Evolutionary conservation across 1,284 basidiomycete genomes (phyloP).

Genomic region (Erythrobasidium hasegawianum): DNA sequence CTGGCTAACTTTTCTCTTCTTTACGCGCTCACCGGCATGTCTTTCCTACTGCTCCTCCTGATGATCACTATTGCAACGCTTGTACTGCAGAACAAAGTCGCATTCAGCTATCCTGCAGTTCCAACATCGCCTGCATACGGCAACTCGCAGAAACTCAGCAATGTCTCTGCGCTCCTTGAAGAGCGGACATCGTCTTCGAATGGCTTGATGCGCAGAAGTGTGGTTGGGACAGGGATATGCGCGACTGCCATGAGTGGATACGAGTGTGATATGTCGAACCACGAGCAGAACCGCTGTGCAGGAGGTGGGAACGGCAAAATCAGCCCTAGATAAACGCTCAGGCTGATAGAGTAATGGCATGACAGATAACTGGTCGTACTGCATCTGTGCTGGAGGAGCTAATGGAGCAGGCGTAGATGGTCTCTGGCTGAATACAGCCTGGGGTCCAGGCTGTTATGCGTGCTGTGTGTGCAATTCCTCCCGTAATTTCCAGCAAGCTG

Average conservation of each 20-base stretch:
- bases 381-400: conserved; percentile 30
- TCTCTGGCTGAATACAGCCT: conserved; percentile 29
- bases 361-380: conserved; percentile 21
- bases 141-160: background rate
- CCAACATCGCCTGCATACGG: background rate
- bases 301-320: conserved; percentile 5
- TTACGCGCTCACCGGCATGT: no score
- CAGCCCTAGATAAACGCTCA: background rate
- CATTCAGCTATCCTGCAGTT: background rate
- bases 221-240: conserved; percentile 30
- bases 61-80: background rate
- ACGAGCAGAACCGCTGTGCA: conserved; percentile 30
- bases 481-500: background rate
- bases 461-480: conserved; percentile 8
- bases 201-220: background rate
- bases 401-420: conserved; percentile 11
- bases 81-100: background rate
- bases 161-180: conserved; percentile 18
- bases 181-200: background rate
- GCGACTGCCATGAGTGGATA: conserved; percentile 20
- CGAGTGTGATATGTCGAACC: conserved; percentile 22
- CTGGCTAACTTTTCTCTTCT: no score
- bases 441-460: conserved; percentile 32
- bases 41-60: no score
- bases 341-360: background rate